Conservation (phyloP, 2,329 filamentous ascomycete genomes). For the Pseudogymnoascus sp. region DNA sequence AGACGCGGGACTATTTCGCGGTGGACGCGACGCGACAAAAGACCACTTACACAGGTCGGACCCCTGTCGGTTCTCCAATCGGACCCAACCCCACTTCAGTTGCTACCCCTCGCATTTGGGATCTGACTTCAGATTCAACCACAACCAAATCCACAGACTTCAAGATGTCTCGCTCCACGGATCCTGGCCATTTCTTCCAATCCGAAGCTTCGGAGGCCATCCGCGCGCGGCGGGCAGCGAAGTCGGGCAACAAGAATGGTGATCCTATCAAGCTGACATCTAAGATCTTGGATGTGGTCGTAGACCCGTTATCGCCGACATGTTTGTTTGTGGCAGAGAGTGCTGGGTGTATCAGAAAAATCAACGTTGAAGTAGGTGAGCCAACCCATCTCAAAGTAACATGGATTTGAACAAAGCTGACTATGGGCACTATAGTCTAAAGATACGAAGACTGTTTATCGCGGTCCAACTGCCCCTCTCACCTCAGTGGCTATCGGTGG, state of each 20-base stretch:
- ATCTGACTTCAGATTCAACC: neutral
- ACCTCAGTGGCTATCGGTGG: slow-evolving; percentile 68
- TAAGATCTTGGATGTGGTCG: slow-evolving; percentile 72
- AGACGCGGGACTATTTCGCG: slow-evolving; percentile 11
- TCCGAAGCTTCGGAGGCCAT: slow-evolving; percentile 50
- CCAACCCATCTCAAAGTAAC: slow-evolving; percentile 14
- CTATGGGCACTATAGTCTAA: slow-evolving; percentile 33
- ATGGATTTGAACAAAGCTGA: neutral
- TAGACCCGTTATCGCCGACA: slow-evolving; percentile 56
- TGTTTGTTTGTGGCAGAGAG: slow-evolving; percentile 79
- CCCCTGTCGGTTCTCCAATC: slow-evolving; percentile 18
- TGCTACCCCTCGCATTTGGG: neutral
- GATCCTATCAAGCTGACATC: slow-evolving; percentile 73
- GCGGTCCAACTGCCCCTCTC: slow-evolving; percentile 72
- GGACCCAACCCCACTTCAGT: slow-evolving; percentile 2
- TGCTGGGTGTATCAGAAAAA: slow-evolving; percentile 67
- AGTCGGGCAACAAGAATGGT: slow-evolving; percentile 71
- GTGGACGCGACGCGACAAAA: slow-evolving; percentile 20
- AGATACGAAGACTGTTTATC: slow-evolving; percentile 48
- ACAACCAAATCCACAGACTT: slow-evolving; percentile 2
- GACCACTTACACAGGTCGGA: slow-evolving; percentile 10
- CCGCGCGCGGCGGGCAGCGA: slow-evolving; percentile 58
- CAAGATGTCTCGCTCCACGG: slow-evolving; percentile 59
- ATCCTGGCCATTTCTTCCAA: slow-evolving; percentile 84
- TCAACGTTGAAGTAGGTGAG: slow-evolving; percentile 69